These are phyloP conservation scores for Penicillium antarcticum DNA, from an alignment of 495 filamentous ascomycete species.

Conservation along the genomic window DNA sequence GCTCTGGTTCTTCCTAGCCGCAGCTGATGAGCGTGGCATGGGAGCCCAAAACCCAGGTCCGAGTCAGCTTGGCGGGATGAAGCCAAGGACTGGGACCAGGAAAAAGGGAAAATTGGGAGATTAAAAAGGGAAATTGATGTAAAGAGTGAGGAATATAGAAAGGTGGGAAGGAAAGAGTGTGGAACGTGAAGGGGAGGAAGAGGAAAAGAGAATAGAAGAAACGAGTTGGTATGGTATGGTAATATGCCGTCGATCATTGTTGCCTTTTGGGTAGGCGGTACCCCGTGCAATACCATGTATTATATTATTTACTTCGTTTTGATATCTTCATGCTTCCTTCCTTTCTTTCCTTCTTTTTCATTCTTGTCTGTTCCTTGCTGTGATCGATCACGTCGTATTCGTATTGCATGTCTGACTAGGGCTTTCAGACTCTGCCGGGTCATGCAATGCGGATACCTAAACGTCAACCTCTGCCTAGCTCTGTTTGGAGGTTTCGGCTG, in stretches of 20 bases:
- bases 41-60: slow-evolving; percentile 47
- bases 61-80: slow-evolving; percentile 51
- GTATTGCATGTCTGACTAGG: no score
- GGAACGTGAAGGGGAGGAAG: not conserved
- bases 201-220: slow-evolving; percentile 13
- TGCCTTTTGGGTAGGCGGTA: slow-evolving; percentile 17
- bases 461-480: not conserved
- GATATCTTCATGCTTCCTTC: no score
- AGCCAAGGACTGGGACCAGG: slow-evolving; percentile 54
- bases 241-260: slow-evolving; percentile 22
- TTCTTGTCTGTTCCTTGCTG: no score
- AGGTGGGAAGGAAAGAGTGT: not conserved
- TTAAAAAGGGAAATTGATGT: not conserved
- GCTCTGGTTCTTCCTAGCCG: slow-evolving; percentile 59
- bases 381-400: no score
- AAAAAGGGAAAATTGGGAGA: slow-evolving; percentile 8
- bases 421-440: slow-evolving; percentile 4
- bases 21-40: slow-evolving; percentile 75
- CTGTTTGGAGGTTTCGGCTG: not conserved
- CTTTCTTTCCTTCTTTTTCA: no score
- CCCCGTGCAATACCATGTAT: slow-evolving; percentile 6
- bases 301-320: no score
- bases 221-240: slow-evolving; percentile 17
- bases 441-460: slow-evolving; percentile 12
- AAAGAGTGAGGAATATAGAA: slow-evolving; percentile 2